Evolutionary conservation across 331 rosid species (phyloP), one percentile per base, ranked within the genome.

Genomic region (Telfairia occidentalis): DNA sequence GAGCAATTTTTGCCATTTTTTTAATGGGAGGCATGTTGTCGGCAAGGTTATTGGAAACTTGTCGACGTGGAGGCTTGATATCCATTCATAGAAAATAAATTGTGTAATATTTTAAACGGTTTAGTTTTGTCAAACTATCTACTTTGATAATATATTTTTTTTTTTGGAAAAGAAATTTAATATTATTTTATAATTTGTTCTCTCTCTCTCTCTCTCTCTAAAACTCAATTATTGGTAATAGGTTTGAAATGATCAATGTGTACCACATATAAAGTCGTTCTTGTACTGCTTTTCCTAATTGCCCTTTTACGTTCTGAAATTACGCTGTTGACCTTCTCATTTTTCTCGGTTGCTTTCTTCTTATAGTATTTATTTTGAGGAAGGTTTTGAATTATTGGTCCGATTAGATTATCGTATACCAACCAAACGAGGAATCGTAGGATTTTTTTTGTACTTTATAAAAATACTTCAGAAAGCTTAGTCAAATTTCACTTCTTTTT

Each of bases 41-140:
- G 89, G 90, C 86, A 85, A 84, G 96, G 91, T 89, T 83, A 77
- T 50, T 45, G 64, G 59, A 45, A 59, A 76, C 74, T 66, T 26
- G 48, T 79, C 32, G 92, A 88, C 97, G 97, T 91, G 97, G 96
- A 79, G 69, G 84, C 80, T 81, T 53, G 83, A 77, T 70, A 85
- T 88, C 97, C 98, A 76, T 87, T 83, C 89, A 71, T 83, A 52
- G 65, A 83, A 84, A 84, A 73, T 28, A 37, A 12, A 60, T 34
- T 71, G 43, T 71, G 26, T 49, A 69, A 50, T 73, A 79, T 75
- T 55, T 77, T 78, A 69, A 78, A 57, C 76, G 12, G 12, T 21
- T 10, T 71, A 40, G 43, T 76, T 83, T 77, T 15, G 77, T 79
- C 83, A 78, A 80, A 73, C 80, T 71, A 81, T 10, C 55, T 59